phyloP scores from a whole-genome alignment of 129 eudicot genomes.

The Escallonia herrerae region DNA sequence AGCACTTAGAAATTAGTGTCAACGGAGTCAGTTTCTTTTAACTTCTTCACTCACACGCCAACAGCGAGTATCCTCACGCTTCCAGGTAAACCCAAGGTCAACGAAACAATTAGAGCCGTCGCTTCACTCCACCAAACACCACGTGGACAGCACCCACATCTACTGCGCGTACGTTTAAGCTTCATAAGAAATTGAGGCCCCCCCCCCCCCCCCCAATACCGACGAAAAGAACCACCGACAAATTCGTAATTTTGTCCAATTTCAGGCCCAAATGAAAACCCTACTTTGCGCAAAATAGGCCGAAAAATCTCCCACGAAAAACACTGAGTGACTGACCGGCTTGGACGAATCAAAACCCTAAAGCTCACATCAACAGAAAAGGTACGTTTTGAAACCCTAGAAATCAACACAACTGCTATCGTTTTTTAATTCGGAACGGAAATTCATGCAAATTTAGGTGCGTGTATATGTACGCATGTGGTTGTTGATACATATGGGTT shows the following conservation, averaged over 20 bases:
- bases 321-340: neutral
- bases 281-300: neutral
- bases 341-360: neutral
- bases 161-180: neutral
- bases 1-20: too few relatives aligned
- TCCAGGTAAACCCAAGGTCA: too few relatives aligned
- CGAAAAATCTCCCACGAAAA: constrained; percentile 30
- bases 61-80: too few relatives aligned
- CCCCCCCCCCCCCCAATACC: neutral
- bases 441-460: neutral
- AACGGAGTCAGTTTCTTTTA: too few relatives aligned
- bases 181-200: neutral
- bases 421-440: neutral
- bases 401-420: neutral
- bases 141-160: neutral
- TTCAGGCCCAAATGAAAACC: neutral
- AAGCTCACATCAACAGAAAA: neutral
- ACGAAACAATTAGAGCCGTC: neutral
- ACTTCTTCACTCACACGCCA: too few relatives aligned
- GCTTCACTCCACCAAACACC: neutral
- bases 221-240: neutral
- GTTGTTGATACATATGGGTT: constrained; percentile 8
- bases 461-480: neutral
- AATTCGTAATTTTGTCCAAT: constrained; percentile 1
- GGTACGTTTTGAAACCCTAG: neutral